phyloP scores from a whole-genome alignment of 2,329 filamentous ascomycete genomes.

The Colletotrichum salicis region DNA sequence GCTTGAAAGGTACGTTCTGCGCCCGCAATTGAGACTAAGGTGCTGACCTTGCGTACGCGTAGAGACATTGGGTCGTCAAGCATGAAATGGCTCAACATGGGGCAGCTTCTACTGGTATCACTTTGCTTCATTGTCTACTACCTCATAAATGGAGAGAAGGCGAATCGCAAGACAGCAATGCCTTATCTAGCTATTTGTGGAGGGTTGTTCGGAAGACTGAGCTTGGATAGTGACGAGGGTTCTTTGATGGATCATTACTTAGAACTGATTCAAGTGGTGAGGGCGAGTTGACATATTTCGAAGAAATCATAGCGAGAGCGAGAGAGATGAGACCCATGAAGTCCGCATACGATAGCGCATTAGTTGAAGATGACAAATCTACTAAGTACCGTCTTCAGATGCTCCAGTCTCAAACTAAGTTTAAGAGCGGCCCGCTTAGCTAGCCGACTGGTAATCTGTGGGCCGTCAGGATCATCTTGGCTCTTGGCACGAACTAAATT shows the following conservation, averaged over 20 bases:
- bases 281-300: not conserved
- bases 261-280: constrained; percentile 15
- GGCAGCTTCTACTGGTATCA: constrained; percentile 24
- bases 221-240: constrained; percentile 13
- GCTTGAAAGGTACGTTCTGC: constrained; percentile 2
- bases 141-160: constrained; percentile 20
- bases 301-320: not conserved
- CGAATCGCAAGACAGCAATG: constrained; percentile 15
- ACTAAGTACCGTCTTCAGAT: too few species aligned
- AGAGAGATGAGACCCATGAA: not conserved
- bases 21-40: too few species aligned
- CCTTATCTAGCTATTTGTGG: constrained; percentile 28
- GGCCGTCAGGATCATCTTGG: not conserved
- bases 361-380: not conserved
- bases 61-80: constrained; percentile 21
- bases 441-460: not conserved
- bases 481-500: not conserved
- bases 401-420: not conserved
- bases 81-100: constrained; percentile 24
- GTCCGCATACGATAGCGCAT: not conserved
- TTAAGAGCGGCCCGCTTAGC: not conserved
- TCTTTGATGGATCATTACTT: constrained; percentile 27
- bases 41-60: not conserved
- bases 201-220: constrained; percentile 16
- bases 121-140: constrained; percentile 32